phyloP scores from a whole-genome alignment of 1,284 basidiomycete genomes.

The Papiliotrema nemorosa region DNA sequence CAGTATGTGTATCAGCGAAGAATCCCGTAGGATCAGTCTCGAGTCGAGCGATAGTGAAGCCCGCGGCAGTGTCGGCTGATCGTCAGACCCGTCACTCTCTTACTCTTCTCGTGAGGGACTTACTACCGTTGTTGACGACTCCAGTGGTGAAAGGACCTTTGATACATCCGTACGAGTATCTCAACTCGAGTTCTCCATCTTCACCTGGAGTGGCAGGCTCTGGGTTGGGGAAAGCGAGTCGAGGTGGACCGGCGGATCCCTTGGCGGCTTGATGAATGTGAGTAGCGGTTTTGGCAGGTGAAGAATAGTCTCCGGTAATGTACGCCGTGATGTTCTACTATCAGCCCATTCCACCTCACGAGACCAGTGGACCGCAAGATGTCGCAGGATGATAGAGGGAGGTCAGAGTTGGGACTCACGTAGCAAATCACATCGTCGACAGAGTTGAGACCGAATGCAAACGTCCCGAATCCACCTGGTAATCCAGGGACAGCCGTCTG shows the following conservation, averaged over 20 bases:
- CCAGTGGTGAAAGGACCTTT: slow-evolving; percentile 47
- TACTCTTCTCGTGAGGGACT: slow-evolving; percentile 7
- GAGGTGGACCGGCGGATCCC: slow-evolving; percentile 43
- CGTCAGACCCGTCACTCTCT: background rate
- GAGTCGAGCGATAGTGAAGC: slow-evolving; percentile 35
- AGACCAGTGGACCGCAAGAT: too few species aligned
- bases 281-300: slow-evolving; percentile 44
- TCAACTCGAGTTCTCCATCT: slow-evolving; percentile 18
- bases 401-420: slow-evolving; percentile 11
- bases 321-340: slow-evolving; percentile 34
- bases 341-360: background rate
- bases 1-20: slow-evolving; percentile 47
- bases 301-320: slow-evolving; percentile 41
- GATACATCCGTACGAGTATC: slow-evolving; percentile 40
- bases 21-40: slow-evolving; percentile 41
- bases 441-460: slow-evolving; percentile 43
- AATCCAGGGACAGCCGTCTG: slow-evolving; percentile 35
- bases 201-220: slow-evolving; percentile 17
- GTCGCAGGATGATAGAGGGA: background rate
- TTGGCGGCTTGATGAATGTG: slow-evolving; percentile 43
- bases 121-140: slow-evolving; percentile 33
- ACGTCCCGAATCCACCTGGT: slow-evolving; percentile 35
- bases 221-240: slow-evolving; percentile 45
- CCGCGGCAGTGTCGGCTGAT: slow-evolving; percentile 35
- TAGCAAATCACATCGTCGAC: slow-evolving; percentile 45